Evolutionary conservation across 75 land plant species (phyloP).

Genomic region (Pseudotsuga menziesii): DNA sequence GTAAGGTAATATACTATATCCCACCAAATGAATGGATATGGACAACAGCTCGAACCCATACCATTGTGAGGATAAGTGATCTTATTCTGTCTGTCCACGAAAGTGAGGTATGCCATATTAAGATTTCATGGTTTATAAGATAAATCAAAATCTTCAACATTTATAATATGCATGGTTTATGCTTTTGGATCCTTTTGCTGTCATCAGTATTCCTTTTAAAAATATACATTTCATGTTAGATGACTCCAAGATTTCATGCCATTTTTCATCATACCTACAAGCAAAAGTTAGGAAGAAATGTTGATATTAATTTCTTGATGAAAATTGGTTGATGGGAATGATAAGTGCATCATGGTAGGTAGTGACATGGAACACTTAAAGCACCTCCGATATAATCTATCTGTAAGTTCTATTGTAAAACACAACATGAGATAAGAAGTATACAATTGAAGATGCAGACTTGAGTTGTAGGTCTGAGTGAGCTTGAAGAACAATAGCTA

Average conservation of each 20-base stretch:
- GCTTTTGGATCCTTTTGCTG: neutral
- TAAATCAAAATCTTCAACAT: neutral
- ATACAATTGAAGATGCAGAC: neutral
- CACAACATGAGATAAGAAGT: neutral
- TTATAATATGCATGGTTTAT: neutral
- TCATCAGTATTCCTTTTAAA: neutral
- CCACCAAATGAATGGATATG: slow-evolving; percentile 33
- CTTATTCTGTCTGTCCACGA: slow-evolving; percentile 22
- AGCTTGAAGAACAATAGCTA: neutral
- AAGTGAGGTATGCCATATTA: slow-evolving; percentile 17
- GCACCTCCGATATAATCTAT: neutral
- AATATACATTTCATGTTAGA: neutral
- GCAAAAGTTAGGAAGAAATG: too few species aligned
- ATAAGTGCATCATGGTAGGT: neutral
- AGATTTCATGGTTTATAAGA: neutral
- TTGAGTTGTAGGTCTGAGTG: neutral
- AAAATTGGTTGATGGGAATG: neutral
- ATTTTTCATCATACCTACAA: neutral
- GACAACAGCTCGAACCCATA: slow-evolving; percentile 20
- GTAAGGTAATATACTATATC: slow-evolving; percentile 26
- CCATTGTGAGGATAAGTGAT: slow-evolving; percentile 21
- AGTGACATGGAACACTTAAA: too few species aligned
- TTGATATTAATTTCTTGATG: too few species aligned
- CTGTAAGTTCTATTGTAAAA: neutral
- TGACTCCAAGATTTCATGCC: neutral